These are phyloP conservation scores for Mycena sp. DNA, from an alignment of 1,284 basidiomycete genomes.

Conservation along the genomic window DNA sequence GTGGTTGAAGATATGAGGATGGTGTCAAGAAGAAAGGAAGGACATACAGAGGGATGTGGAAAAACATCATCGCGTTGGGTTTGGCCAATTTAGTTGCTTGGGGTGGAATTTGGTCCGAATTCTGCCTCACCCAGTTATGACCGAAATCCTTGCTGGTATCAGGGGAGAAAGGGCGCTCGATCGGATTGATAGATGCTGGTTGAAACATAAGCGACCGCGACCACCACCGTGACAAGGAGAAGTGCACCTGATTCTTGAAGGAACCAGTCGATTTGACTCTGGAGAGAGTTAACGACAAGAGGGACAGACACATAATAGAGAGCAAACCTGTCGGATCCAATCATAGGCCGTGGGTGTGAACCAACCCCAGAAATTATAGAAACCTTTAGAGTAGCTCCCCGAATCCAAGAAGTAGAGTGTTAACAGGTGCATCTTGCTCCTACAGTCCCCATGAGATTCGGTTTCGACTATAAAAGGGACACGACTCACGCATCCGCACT, in stretches of 20 bases:
- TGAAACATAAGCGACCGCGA: constrained; percentile 17
- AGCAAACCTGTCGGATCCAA: constrained; percentile 73
- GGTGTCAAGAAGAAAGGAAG: not conserved
- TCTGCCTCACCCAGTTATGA: constrained; percentile 66
- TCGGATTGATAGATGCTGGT: constrained; percentile 66
- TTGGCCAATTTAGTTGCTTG: constrained; percentile 73
- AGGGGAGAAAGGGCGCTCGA: constrained; percentile 84
- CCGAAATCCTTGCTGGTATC: constrained; percentile 77
- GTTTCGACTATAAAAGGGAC: constrained; percentile 21
- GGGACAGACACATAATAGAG: constrained; percentile 1
- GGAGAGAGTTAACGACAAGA: not conserved
- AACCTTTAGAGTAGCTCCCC: constrained; percentile 74
- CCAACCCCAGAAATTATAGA: constrained; percentile 67
- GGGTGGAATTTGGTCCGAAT: constrained; percentile 62
- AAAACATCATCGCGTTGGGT: constrained; percentile 94
- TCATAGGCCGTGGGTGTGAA: constrained; percentile 80
- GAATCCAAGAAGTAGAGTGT: constrained; percentile 96
- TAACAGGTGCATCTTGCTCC: constrained; percentile 87
- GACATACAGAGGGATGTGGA: constrained; percentile 92
- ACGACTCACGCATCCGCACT: constrained; percentile 78
- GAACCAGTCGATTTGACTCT: constrained; percentile 91
- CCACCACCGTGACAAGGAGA: not conserved
- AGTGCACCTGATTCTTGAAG: constrained; percentile 73
- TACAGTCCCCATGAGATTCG: constrained; percentile 39
- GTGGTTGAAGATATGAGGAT: constrained; percentile 10